phyloP scores from a whole-genome alignment of 768 basidiomycete species.

The Mrakia blollopis region DNA sequence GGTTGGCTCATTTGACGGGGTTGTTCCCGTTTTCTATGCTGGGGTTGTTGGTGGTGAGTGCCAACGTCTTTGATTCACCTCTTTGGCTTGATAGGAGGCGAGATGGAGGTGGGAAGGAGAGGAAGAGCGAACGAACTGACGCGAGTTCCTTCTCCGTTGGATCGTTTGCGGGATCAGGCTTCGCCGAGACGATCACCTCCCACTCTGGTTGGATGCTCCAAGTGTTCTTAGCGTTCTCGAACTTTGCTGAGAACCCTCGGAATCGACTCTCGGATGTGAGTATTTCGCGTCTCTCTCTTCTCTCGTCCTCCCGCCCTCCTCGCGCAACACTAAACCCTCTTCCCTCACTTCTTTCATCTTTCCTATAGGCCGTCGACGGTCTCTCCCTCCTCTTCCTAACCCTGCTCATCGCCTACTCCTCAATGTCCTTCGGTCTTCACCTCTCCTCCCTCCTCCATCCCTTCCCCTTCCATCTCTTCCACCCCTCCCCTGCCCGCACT shows the following conservation, averaged over 20 bases:
- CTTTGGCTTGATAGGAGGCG: not conserved
- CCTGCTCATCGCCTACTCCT: slow-evolving; percentile 18
- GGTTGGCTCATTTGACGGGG: slow-evolving; percentile 25
- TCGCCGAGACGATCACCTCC: slow-evolving; percentile 29
- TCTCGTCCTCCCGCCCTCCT: not conserved
- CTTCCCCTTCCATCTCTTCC: slow-evolving; percentile 23
- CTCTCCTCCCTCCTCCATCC: slow-evolving; percentile 14
- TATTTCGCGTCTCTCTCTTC: not conserved
- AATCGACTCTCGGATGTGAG: slow-evolving; percentile 1
- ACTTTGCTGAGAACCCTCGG: slow-evolving; percentile 11
- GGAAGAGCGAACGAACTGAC: not conserved
- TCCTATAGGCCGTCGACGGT: slow-evolving; percentile 23
- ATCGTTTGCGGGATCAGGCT: not conserved
- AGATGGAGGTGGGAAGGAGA: too few species aligned
- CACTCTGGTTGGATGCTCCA: slow-evolving; percentile 28
- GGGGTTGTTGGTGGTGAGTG: slow-evolving; percentile 24
- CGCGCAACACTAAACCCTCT: not conserved
- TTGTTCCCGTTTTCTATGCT: slow-evolving; percentile 29
- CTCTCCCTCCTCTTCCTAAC: slow-evolving; percentile 15
- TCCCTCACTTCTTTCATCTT: not conserved
- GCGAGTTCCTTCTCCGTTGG: not conserved
- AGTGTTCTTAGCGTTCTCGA: slow-evolving; percentile 25
- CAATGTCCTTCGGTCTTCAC: slow-evolving; percentile 28
- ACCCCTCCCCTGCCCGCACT: slow-evolving; percentile 6
- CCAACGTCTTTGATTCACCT: too few species aligned